Conservation (phyloP, 495 filamentous ascomycete genomes). For the Hypoxylon subgilvum region DNA sequence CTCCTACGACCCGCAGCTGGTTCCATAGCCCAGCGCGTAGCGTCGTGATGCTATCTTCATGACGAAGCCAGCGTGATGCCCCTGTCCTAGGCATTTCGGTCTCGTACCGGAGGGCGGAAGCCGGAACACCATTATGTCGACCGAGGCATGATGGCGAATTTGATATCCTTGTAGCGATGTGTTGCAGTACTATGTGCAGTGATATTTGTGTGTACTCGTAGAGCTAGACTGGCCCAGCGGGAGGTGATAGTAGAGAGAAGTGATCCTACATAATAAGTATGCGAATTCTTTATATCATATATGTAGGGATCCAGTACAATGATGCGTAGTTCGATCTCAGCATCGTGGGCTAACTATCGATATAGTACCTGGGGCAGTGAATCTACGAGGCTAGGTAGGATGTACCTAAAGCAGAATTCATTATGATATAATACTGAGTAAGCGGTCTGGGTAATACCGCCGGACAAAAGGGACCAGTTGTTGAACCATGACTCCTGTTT, state of each 20-base stretch:
- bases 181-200: constrained; percentile 15
- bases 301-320: too few relatives aligned
- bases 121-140: constrained; percentile 18
- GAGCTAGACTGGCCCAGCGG: constrained; percentile 23
- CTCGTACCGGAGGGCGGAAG: constrained; percentile 1
- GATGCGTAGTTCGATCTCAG: too few relatives aligned
- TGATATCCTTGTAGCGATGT: constrained; percentile 17
- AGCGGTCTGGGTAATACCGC: background rate
- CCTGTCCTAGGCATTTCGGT: constrained; percentile 13
- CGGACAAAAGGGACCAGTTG: background rate
- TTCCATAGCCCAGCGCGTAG: constrained; percentile 25
- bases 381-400: too few relatives aligned
- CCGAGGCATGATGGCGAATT: constrained; percentile 19
- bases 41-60: constrained; percentile 34
- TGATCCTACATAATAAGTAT: constrained; percentile 11
- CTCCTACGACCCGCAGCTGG: constrained; percentile 19
- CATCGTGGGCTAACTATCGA: too few relatives aligned
- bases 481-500: constrained; percentile 26
- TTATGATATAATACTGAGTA: constrained; percentile 26
- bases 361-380: too few relatives aligned
- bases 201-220: constrained; percentile 28
- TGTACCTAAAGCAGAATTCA: too few relatives aligned
- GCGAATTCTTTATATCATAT: too few relatives aligned
- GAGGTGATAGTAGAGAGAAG: background rate
- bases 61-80: constrained; percentile 22